Evolutionary conservation across 2,329 filamentous ascomycete species (phyloP).

Genomic region (Aspergillus texensis): DNA sequence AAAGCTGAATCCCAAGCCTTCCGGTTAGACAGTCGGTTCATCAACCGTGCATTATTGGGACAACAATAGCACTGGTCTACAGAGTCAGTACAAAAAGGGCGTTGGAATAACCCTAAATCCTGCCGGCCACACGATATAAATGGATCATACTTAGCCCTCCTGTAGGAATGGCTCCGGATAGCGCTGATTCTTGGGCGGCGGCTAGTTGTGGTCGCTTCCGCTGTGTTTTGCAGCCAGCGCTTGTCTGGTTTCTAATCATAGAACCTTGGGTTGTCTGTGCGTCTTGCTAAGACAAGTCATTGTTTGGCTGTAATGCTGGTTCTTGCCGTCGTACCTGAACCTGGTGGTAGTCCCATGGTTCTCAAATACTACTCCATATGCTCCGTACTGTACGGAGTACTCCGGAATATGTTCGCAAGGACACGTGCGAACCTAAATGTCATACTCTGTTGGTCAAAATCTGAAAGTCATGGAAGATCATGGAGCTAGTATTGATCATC

Average conservation of each 20-base stretch:
- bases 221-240: slow-evolving; percentile 10
- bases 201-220: slow-evolving; percentile 2
- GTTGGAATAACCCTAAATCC: slow-evolving; percentile 2
- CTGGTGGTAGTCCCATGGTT: neutral
- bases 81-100: neutral
- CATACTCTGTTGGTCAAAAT: neutral
- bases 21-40: neutral
- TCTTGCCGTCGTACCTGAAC: neutral
- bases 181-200: slow-evolving; percentile 3
- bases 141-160: neutral
- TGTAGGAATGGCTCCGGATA: neutral
- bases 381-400: neutral
- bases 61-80: neutral
- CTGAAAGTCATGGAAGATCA: too few species aligned
- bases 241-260: slow-evolving; percentile 18
- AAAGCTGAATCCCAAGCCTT: neutral
- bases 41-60: neutral
- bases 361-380: neutral
- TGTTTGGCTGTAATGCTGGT: neutral
- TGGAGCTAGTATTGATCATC: neutral
- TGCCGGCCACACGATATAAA: neutral
- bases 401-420: neutral
- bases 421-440: neutral
- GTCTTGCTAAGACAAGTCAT: neutral
- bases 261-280: slow-evolving; percentile 13